A percentile compares a stretch with the other conserved stretches of the same genome.
phyloP scores from a whole-genome alignment of 805 yeast genomes.

The Cyberlindnera mycetangii region DNA sequence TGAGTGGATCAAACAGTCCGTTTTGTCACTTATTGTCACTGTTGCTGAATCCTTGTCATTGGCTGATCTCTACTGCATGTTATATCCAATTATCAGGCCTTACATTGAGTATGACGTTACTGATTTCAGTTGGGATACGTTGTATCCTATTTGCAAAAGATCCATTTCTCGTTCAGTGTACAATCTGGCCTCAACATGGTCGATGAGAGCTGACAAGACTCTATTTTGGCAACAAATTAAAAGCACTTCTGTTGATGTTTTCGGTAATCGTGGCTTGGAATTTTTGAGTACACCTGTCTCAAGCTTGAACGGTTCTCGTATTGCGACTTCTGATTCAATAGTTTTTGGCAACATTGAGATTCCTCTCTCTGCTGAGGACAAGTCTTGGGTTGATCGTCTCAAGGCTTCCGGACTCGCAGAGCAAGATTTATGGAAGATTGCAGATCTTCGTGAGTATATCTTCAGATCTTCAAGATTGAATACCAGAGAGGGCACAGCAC shows the following conservation, averaged over 20 bases:
- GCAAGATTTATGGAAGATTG: conserved; percentile 79
- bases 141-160: conserved; percentile 63
- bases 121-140: conserved; percentile 59
- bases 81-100: conserved; percentile 77
- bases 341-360: conserved; percentile 42
- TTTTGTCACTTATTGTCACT: conserved; percentile 56
- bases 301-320: conserved; percentile 10
- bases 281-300: conserved; percentile 30
- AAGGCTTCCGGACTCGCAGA: conserved; percentile 71
- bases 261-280: conserved; percentile 41
- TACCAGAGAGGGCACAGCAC: conserved; percentile 31
- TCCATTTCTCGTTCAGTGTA: conserved; percentile 68
- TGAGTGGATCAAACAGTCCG: conserved; percentile 74
- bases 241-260: conserved; percentile 36
- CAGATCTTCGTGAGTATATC: conserved; percentile 65
- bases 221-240: conserved; percentile 73
- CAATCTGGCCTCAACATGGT: conserved; percentile 69
- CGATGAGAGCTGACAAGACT: conserved; percentile 57
- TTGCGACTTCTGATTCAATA: conserved; percentile 26
- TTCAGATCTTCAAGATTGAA: conserved; percentile 48
- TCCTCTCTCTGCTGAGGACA: conserved; percentile 63
- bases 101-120: conserved; percentile 75
- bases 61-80: conserved; percentile 80
- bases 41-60: conserved; percentile 59
- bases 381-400: conserved; percentile 69